These are phyloP conservation scores for Aspergillus sp. DNA, from an alignment of 2,329 filamentous ascomycete species.

Conservation along the genomic window DNA sequence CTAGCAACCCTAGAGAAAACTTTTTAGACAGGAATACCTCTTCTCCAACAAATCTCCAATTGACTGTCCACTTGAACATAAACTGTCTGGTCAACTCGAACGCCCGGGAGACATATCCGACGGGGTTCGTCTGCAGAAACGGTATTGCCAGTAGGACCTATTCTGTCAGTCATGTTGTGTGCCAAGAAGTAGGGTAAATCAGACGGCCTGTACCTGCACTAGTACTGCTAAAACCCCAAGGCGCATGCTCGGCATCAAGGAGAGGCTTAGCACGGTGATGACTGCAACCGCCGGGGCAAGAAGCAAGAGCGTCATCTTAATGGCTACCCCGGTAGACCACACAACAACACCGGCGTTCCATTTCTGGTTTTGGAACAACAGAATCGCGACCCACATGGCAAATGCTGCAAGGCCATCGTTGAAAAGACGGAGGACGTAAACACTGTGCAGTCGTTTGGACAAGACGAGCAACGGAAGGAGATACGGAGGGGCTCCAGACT, in stretches of 20 bases:
- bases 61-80: conserved; percentile 97
- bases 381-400: conserved; percentile 80
- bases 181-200: neutral
- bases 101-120: conserved; percentile 73
- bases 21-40: conserved; percentile 68
- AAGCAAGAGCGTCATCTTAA: conserved; percentile 91
- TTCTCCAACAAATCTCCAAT: conserved; percentile 94
- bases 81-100: conserved; percentile 92
- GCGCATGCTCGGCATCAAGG: conserved; percentile 62
- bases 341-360: conserved; percentile 72
- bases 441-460: conserved; percentile 89
- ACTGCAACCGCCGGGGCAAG: conserved; percentile 76
- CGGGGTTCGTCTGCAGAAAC: conserved; percentile 62
- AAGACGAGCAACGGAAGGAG: conserved; percentile 80
- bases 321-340: conserved; percentile 78
- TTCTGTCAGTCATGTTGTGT: neutral
- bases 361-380: conserved; percentile 67
- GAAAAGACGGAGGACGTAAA: conserved; percentile 89
- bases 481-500: conserved; percentile 65
- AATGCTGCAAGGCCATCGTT: conserved; percentile 90
- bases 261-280: conserved; percentile 70
- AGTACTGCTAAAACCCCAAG: conserved; percentile 71
- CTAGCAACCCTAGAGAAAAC: conserved; percentile 68
- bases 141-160: conserved; percentile 59
- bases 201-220: conserved; percentile 61